Base-by-base conservation (phyloP, 106 monocot species). In the Posidonia australis region DNA sequence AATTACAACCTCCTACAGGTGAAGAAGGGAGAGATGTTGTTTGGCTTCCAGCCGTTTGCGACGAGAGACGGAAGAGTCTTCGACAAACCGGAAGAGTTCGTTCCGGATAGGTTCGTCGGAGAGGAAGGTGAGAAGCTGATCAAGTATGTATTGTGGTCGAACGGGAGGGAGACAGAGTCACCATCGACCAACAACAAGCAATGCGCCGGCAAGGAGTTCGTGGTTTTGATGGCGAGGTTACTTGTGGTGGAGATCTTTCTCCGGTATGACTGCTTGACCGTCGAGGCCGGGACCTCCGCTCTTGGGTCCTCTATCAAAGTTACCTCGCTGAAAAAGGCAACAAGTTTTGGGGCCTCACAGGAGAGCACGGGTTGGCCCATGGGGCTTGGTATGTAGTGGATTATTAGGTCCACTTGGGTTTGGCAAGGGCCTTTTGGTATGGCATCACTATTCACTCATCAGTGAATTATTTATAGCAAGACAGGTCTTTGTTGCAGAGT, bases 131-230 rank as follows among this genome's bases (percentile, higher is more conserved):
- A 77, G 65, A 17, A 27, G 54, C 60, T 89, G 67, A 52, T 93
- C 55, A 67, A 51, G 54, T 52, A 96, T 60, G 86, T 96, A 30
- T 47, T 90, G 19, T 96, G 94, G 94, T 86, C 86, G 0, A 96
- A 96, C 43, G 93, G 93, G 53, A 85, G 83, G 42, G 89, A 93
- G 81, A 89, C 83, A 64, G 84, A 78, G 68, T 54, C 60, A 20
- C 79, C 94, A 5, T 80, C 94, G 44, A 14, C 26, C 43, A 73
- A 76, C 31, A 84, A 90, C 70, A 96, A 96, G 84, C 94, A 96
- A 82, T 96, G 94, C 58, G 89, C 93, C 9, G 93, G 93, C 5
- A 93, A 93, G 85, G 85, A 93, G 52, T 88, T 88, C 52, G 93
- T 93, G 7, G 83, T 88, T 60, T 54, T 86, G 52, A 66, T 81